Evolutionary conservation across 2,329 filamentous ascomycete genomes (phyloP).

Genomic region (Amylocarpus encephaloides): DNA sequence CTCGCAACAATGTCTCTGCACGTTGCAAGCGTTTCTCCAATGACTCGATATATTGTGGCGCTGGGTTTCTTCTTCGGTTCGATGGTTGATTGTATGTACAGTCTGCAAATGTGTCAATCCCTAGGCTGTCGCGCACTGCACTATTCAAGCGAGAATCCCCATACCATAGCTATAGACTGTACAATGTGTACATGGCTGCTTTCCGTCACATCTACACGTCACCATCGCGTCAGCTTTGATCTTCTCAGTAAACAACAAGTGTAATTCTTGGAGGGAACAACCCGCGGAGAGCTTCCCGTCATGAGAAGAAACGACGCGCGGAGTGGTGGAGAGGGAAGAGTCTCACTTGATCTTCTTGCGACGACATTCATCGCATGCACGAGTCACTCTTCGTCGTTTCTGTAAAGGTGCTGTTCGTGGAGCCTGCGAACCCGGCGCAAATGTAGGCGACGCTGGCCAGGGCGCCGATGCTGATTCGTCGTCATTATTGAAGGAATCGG

Average conservation of each 20-base stretch:
- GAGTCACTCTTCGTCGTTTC: conserved; percentile 70
- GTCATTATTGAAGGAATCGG: conserved; percentile 25
- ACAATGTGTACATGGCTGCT: conserved; percentile 89
- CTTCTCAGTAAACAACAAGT: background rate
- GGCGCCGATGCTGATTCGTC: conserved; percentile 16
- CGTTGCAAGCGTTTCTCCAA: conserved; percentile 62
- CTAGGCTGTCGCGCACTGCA: background rate
- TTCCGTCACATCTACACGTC: conserved; percentile 50
- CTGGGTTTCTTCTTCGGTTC: conserved; percentile 66
- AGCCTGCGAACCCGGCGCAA: conserved; percentile 19
- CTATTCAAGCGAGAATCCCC: conserved; percentile 21
- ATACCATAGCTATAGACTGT: conserved; percentile 97
- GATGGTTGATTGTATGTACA: conserved; percentile 74
- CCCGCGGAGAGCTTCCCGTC: background rate
- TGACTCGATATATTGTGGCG: conserved; percentile 68
- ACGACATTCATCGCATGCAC: conserved; percentile 76
- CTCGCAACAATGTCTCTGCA: conserved; percentile 59
- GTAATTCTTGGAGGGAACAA: no score
- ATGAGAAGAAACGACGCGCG: background rate
- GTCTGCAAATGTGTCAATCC: conserved; percentile 39
- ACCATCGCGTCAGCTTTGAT: background rate
- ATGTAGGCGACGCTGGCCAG: conserved; percentile 16
- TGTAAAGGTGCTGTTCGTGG: conserved; percentile 48
- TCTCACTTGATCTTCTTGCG: conserved; percentile 87
- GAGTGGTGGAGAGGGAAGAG: no score